Evolutionary conservation across 139 green algal genomes (phyloP).

Genomic region (Limnomonas spitsbergensis): DNA sequence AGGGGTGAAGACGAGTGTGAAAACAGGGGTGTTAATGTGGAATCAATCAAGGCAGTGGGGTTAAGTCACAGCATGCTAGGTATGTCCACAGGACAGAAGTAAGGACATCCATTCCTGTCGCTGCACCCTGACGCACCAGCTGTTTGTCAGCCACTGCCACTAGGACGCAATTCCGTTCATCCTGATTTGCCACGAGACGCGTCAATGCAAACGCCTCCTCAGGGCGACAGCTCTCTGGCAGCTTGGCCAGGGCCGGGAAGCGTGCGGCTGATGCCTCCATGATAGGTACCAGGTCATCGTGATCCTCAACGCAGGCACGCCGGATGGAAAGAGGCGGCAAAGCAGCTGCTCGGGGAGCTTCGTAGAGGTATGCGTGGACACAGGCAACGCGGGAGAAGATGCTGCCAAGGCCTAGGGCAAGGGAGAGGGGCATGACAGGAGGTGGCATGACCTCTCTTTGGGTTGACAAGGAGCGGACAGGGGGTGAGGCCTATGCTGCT

Average conservation of each 20-base stretch:
- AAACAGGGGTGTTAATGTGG: background rate
- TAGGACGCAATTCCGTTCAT: constrained; percentile 1
- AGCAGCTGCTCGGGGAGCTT: constrained; percentile 8
- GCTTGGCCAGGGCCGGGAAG: constrained; percentile 43
- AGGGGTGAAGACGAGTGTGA: background rate
- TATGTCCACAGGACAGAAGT: background rate
- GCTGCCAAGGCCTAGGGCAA: constrained; percentile 16
- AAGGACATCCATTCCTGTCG: too few species aligned
- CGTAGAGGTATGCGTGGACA: constrained; percentile 14
- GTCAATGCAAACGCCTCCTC: constrained; percentile 62
- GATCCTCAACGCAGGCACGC: constrained; percentile 53
- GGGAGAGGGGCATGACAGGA: background rate
- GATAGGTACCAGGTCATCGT: constrained; percentile 65
- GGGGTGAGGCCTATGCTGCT: background rate
- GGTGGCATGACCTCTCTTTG: background rate
- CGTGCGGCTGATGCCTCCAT: constrained; percentile 32
- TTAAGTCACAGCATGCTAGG: too few species aligned
- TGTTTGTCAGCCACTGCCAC: constrained; percentile 3
- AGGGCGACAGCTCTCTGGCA: constrained; percentile 46
- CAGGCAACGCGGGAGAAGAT: background rate
- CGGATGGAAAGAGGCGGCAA: constrained; percentile 44
- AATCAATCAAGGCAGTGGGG: too few species aligned
- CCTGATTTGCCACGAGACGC: constrained; percentile 46
- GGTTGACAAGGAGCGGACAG: background rate
- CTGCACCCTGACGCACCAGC: background rate